Evolutionary conservation across 1,139 yeast genomes (phyloP).

Genomic region (Candida glucosophila): DNA sequence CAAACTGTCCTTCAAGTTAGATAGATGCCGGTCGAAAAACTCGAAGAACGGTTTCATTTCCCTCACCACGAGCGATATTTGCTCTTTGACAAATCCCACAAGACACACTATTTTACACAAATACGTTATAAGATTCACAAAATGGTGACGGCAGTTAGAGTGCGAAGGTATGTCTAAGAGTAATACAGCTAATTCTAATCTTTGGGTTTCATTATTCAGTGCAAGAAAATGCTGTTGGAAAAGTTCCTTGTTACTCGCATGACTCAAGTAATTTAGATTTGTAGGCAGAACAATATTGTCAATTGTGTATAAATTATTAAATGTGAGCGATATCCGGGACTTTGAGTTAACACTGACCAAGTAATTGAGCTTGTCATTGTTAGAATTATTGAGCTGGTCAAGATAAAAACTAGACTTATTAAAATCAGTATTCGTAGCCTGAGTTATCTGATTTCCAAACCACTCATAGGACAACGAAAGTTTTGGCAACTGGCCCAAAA

Average conservation of each 20-base stretch:
- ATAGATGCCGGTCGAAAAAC: conserved; percentile 27
- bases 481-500: conserved; percentile 20
- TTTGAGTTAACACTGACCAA: conserved; percentile 19
- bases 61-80: conserved; percentile 21
- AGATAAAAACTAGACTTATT: conserved; percentile 2
- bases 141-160: conserved; percentile 7
- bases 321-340: conserved; percentile 15
- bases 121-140: conserved; percentile 16
- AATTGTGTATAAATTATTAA: conserved; percentile 25
- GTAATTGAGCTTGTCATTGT: conserved; percentile 11
- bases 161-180: conserved; percentile 1
- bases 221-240: conserved; percentile 25
- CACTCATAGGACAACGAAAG: conserved; percentile 5
- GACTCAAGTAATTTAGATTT: conserved; percentile 7
- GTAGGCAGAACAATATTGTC: conserved; percentile 12
- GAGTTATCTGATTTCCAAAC: conserved; percentile 1
- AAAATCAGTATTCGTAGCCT: conserved; percentile 1
- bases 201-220: conserved; percentile 5
- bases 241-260: conserved; percentile 14
- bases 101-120: conserved; percentile 25
- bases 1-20: conserved; percentile 20
- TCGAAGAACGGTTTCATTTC: conserved; percentile 37
- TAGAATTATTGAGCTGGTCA: conserved; percentile 4
- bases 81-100: conserved; percentile 26
- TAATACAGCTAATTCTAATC: conserved; percentile 10